These are phyloP conservation scores for Globisporangium polare DNA, from an alignment of 352 stramenopile genomes.

Conservation along the genomic window DNA sequence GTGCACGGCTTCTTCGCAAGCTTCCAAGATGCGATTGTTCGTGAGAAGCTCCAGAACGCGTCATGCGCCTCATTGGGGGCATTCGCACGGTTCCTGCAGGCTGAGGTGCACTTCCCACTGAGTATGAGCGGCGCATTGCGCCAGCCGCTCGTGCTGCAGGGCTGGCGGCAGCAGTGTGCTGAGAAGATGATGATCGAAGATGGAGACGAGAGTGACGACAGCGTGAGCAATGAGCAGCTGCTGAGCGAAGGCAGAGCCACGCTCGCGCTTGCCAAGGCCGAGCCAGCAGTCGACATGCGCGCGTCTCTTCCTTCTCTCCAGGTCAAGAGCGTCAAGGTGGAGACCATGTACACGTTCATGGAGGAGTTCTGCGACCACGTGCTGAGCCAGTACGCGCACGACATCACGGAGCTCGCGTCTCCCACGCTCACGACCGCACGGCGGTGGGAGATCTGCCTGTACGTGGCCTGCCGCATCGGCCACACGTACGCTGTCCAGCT, in stretches of 20 bases:
- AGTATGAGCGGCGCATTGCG: conserved; percentile 24
- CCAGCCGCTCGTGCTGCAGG: conserved; percentile 38
- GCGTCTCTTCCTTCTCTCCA: conserved; percentile 40
- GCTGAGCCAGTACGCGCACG: conserved; percentile 51
- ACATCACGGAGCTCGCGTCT: conserved; percentile 53
- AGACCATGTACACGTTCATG: conserved; percentile 76
- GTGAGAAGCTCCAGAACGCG: conserved; percentile 32
- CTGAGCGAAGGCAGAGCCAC: conserved; percentile 5
- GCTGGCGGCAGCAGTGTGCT: conserved; percentile 54
- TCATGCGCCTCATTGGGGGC: conserved; percentile 39
- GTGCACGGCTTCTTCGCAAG: conserved; percentile 40
- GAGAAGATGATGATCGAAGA: conserved; percentile 42
- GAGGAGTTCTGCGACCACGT: conserved; percentile 77
- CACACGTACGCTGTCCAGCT: conserved; percentile 71
- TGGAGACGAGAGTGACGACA: conserved; percentile 11
- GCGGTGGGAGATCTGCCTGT: conserved; percentile 74
- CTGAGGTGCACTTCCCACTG: conserved; percentile 40
- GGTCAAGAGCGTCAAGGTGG: conserved; percentile 54
- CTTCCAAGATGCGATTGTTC: conserved; percentile 30
- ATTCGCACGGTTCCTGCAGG: conserved; percentile 51
- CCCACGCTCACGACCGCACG: conserved; percentile 41
- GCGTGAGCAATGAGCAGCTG: not conserved
- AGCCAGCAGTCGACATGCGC: not conserved
- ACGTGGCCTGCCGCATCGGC: conserved; percentile 66
- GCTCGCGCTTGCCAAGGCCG: conserved; percentile 7